phyloP scores from a whole-genome alignment of 805 yeast genomes.

The Candida insectorum region DNA sequence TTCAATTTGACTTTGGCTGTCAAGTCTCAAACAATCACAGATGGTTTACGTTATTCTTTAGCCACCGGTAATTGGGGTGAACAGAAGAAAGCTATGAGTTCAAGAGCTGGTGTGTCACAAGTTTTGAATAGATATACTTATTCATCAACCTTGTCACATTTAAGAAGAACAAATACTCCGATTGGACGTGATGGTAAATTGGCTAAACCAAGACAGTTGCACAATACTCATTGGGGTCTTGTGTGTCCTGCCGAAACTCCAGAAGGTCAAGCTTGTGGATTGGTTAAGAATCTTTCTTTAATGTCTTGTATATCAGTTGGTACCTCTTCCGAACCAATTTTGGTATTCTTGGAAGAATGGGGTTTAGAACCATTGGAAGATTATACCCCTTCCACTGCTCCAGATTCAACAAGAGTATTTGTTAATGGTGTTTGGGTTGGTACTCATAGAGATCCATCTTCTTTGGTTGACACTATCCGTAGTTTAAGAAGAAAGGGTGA shows the following conservation, averaged over 20 bases:
- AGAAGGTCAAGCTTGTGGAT: conserved; percentile 99
- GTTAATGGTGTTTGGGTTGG: conserved; percentile 99
- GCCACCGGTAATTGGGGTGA: conserved; percentile 99
- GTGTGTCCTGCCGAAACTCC: conserved; percentile 99
- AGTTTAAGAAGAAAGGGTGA: conserved; percentile 93
- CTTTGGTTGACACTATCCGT: conserved; percentile 85
- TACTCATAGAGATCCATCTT: conserved; percentile 94
- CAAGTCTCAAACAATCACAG: conserved; percentile 93
- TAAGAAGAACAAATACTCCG: conserved; percentile 98
- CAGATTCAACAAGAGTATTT: conserved; percentile 89
- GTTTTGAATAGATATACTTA: conserved; percentile 97
- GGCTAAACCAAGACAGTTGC: conserved; percentile 98
- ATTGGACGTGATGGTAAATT: conserved; percentile 99
- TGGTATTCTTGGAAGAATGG: conserved; percentile 94
- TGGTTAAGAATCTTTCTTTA: conserved; percentile 91
- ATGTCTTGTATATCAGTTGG: conserved; percentile 99
- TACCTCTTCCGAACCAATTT: conserved; percentile 92
- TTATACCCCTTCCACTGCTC: conserved; percentile 87
- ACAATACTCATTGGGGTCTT: conserved; percentile 99
- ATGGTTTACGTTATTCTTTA: conserved; percentile 93
- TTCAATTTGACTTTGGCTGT: conserved; percentile 96
- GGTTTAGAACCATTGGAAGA: conserved; percentile 98
- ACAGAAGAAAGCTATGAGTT: conserved; percentile 98
- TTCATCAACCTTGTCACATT: conserved; percentile 96
- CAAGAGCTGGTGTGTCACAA: conserved; percentile 99